phyloP scores from a whole-genome alignment of 192 early-diverging fungal species.

The Backusella morwellensis region DNA sequence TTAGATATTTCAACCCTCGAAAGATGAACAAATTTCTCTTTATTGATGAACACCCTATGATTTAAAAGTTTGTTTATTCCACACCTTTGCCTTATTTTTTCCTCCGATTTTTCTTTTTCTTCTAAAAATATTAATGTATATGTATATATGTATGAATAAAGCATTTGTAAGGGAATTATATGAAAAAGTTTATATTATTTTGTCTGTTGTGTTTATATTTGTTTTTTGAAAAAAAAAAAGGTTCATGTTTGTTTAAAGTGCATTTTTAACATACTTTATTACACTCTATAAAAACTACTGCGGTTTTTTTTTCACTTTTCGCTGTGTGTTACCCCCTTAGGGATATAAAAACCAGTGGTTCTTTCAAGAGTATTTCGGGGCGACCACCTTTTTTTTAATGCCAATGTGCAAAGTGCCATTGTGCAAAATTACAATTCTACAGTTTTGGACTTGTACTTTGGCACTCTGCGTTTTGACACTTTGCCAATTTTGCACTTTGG shows the following conservation, averaged over 20 bases:
- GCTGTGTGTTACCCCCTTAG: too few relatives aligned
- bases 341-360: too few relatives aligned
- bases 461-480: too few relatives aligned
- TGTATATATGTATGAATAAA: constrained; percentile 1
- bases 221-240: background rate
- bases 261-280: background rate
- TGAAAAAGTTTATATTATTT: background rate
- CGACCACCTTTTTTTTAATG: too few relatives aligned
- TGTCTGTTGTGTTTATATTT: background rate
- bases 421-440: too few relatives aligned
- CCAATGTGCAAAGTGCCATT: too few relatives aligned
- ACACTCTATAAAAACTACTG: too few relatives aligned
- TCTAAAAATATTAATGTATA: background rate
- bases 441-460: too few relatives aligned
- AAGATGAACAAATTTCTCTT: constrained; percentile 40
- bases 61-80: constrained; percentile 10
- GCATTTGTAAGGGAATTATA: background rate
- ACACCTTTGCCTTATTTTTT: background rate
- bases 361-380: too few relatives aligned
- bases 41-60: constrained; percentile 39
- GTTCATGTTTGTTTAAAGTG: background rate
- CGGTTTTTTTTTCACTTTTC: too few relatives aligned
- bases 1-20: constrained; percentile 39
- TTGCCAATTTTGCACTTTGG: too few relatives aligned
- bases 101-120: background rate